Base-by-base conservation (phyloP, 2,329 filamentous ascomycete species). In the Juglanconis juglandina region DNA sequence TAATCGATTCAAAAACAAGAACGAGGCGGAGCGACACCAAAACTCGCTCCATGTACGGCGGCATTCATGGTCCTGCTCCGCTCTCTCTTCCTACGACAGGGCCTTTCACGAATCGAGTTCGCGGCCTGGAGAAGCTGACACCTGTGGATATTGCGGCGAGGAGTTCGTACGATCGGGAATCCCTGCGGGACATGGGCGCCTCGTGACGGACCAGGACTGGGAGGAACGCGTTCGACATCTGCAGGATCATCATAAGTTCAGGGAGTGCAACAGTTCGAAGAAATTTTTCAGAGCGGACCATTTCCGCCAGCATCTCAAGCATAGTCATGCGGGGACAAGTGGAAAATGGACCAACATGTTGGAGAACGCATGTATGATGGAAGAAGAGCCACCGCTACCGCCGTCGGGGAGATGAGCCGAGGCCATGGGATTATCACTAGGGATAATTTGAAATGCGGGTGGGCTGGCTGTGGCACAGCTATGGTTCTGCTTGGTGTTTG, bases 271-370 rank as follows among this genome's bases (percentile, higher is more conserved):
- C 74, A 92, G 95, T 69, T 90, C 90, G 67, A 99, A 99, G 81
- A 98, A 98, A 74, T 99, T 99, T 74, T 99, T 90, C 78, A 86
- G 95, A 42, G 95, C 95, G 39, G 95, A 99, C 74, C 95, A 99
- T 73, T 99, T 99, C 81, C 87, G 95, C 62, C 95, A 99, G 75
- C 95, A 99, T 76, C 80, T 99, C 61, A 99, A 98, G 80, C 95
- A 99, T 74, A 97, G 92, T 73, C 95, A 98, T 76, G 91, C 91
- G 42, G 95, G 95, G 41, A 94, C 92, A 0, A 97, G 92, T 74
- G 95, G 95, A 37, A 98, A 98, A 75, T 99, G 95, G 95, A 99
- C 95, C 11, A 98, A 98, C 75, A 93, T 96, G 83, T 81, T 99
- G 39, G 95, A 99, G 73, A 96, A 92, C 71, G 92, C 93, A 5